Base-by-base conservation (phyloP, 208 protist genomes). In the Lotmaria passim region DNA sequence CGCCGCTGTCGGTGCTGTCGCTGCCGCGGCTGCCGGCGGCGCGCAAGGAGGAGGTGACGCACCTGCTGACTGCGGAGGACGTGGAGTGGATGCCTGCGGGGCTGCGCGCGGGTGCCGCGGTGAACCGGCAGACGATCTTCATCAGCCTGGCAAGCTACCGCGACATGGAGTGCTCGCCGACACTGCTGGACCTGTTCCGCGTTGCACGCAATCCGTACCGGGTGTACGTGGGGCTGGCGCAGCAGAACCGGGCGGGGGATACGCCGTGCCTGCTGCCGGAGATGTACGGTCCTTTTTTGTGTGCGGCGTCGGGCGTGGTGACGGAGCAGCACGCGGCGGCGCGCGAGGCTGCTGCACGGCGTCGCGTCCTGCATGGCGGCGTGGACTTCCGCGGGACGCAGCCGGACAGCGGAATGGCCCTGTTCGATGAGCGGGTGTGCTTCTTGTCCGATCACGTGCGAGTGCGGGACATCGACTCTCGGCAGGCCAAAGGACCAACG, bases 121-220 rank as follows among this genome's bases (percentile, higher is more conserved):
- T 62, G 24, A 68, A 78, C 33, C 57, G 28, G 33, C 34, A 31
- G 26, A 93, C 80, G n/a, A 85, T 98, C 31, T 98, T 98, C 73
- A 75, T 97, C 21, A 95, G 78, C 39, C 75, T 98, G 39, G 90
- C 91, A 10, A 94, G 87, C 76, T 98, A 87, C 83, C 81, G 93
- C 8, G 95, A 98, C 72, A 65, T 26, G 75, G 81, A 96, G 79
- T 96, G 91, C 60, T 72, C 75, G 52, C 75, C 77, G 56, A 97
- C 91, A 14, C 57, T 97, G n/a, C 28, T 83, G 21, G 73, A 94
- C 55, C n/a, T 96, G 67, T 82, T 91, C 23, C 50, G 63, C 31
- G 78, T 80, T 34, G 85, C 95, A n/a, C 70, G 85, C 12, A 78
- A 93, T 44, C 77, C 81, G n/a, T 60, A 88, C 46, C 80, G 85